Percentiles rank a stretch among this genome's conserved stretches.
phyloP scores from a whole-genome alignment of 2,329 filamentous ascomycete species.

The Grosmannia serpens region DNA sequence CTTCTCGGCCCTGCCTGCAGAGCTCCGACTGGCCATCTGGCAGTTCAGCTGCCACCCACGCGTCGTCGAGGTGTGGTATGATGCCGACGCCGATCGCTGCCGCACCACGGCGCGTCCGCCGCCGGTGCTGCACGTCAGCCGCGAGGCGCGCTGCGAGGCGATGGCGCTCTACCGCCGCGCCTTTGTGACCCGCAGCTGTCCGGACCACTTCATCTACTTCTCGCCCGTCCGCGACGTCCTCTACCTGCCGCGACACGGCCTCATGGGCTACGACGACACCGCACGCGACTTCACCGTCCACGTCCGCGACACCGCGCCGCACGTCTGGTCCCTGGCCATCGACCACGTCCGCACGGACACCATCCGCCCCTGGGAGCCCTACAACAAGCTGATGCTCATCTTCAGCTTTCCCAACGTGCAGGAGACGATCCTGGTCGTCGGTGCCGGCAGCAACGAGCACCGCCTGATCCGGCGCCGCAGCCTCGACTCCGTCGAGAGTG shows the following conservation, averaged over 20 bases:
- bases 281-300: slow-evolving; percentile 28
- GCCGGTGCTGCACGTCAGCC: slow-evolving; percentile 27
- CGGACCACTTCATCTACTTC: slow-evolving; percentile 24
- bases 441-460: slow-evolving; percentile 3
- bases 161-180: slow-evolving; percentile 23
- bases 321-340: slow-evolving; percentile 28
- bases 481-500: slow-evolving; percentile 8
- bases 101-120: slow-evolving; percentile 26
- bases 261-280: slow-evolving; percentile 28
- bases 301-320: slow-evolving; percentile 21
- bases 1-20: slow-evolving; percentile 25
- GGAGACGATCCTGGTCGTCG: slow-evolving; percentile 26
- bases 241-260: slow-evolving; percentile 26
- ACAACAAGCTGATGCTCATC: slow-evolving; percentile 36
- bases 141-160: slow-evolving; percentile 30
- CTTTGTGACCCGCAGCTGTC: slow-evolving; percentile 22
- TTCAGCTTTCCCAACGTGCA: slow-evolving; percentile 27
- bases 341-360: slow-evolving; percentile 32
- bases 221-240: slow-evolving; percentile 24
- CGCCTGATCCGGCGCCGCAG: slow-evolving; percentile 4
- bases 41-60: slow-evolving; percentile 23
- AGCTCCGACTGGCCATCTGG: slow-evolving; percentile 31
- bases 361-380: slow-evolving; percentile 37
- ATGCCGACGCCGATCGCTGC: slow-evolving; percentile 23
- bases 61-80: slow-evolving; percentile 29